Evolutionary conservation across 2,329 filamentous ascomycete species (phyloP), one percentile per base, ranked within the genome.

Genomic region (Sporothrix protearum): DNA sequence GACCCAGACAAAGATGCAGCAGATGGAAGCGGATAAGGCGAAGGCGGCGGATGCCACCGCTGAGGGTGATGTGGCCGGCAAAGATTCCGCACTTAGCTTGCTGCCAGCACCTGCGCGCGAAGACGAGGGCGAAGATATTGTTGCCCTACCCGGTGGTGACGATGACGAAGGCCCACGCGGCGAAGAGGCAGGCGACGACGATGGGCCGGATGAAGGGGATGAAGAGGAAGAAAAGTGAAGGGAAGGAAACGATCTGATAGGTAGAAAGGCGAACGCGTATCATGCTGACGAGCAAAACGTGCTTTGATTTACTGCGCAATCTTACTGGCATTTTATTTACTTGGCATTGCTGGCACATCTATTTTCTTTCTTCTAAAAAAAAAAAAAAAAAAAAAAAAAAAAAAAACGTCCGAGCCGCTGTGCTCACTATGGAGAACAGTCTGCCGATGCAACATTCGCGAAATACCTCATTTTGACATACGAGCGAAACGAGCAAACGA

Each of bases 1-100:
- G 93, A 97, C 94, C 3, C 88, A 91, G 63, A 87, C 86, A 0
- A 85, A 81, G 77, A 75, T 87, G 47, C 80, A 83, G 77, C 84
- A 88, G 77, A 74, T 88, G 10, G 84, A 81, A 68, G 71, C 67
- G 19, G 63, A 25, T 8, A 53, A 19, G 22, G 57, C 25, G 9
- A 55, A 19, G 30, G 12, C 25, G 7, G 63, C 25, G 8, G 63
- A 39, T 10, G 57, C 33, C 19, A 4, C 59, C 3, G 9, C 10
- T 8, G 53, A 45, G 1, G 28, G n/a, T 30, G 28, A 22, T 10
- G 45, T 8, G 2, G 9, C 12, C 42, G 47, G 1, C 5, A 12
- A 30, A 39, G 61, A 14, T 1, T 12, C 49, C 49, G 9, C 19
- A 25, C 33, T 49, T 14, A 19, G 12, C 8, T 6, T 39, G 22